Evolutionary conservation across 176 grass and related monocot species (phyloP), one percentile per base, ranked within the genome.

Genomic region (Eleusine coracana): DNA sequence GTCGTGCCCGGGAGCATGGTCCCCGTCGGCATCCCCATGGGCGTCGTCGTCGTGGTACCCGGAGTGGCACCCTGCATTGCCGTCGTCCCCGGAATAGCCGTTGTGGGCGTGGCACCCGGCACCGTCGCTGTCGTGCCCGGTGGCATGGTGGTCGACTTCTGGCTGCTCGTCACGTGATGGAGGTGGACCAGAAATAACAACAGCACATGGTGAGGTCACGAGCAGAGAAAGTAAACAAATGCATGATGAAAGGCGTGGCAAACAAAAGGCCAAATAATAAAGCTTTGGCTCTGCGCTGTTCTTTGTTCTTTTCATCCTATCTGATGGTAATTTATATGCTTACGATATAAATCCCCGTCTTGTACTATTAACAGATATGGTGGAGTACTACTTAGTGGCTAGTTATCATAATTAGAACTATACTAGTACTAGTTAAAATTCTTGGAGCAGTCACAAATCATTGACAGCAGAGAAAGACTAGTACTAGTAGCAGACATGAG

Each of bases 91-190:
- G 70, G 82, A 63, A 84, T 20, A 0, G 71, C 7, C 58, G 59
- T 52, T 21, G 74, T 39, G 2, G 50, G 50, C 50, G 14, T 66
- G 0, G 71, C 56, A 1, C 23, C 77, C 3, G 85, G 70, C 18
- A 68, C 18, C 40, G 10, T 45, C 18, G 62, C 56, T 48, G 81
- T 44, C 41, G 72, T 14, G 29, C 2, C 48, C 45, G 84, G 1
- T 10, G 85, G 79, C 71, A 25, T 31, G 56, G 66, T 90, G 14
- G 91, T 77, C 48, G 93, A 83, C 73, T 96, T 96, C 89, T 96
- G 83, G 84, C 93, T 96, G 87, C 46, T 16, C 44, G 14, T 38
- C 81, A 50, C 27, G 61, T 80, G 44, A 72, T 11, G 0, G 10
- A 12, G 25, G 9, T 11, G 68, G 41, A 69, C 79, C 81, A 4